phyloP scores from a whole-genome alignment of 768 basidiomycete species.

The Tricholoma furcatifolium region DNA sequence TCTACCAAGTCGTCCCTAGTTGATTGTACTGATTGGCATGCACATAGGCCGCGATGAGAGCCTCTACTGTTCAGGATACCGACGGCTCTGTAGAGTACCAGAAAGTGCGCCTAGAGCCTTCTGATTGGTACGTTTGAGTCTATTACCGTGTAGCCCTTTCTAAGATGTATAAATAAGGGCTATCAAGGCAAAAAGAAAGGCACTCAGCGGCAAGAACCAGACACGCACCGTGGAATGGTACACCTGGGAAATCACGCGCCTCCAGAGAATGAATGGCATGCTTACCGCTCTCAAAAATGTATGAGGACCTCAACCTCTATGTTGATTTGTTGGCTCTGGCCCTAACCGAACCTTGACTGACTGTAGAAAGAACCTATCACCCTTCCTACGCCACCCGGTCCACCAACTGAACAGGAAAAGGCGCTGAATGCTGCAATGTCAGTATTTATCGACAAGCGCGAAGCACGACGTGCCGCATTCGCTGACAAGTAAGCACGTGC shows the following conservation, averaged over 20 bases:
- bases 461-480: neutral
- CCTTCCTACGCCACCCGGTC: neutral
- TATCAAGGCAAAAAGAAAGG: conserved; percentile 5
- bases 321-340: neutral
- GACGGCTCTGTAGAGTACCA: conserved; percentile 7
- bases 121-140: neutral
- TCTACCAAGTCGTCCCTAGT: too few species aligned
- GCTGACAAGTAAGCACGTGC: neutral
- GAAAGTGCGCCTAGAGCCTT: conserved; percentile 1
- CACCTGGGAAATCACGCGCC: conserved; percentile 7
- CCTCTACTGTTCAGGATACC: conserved; percentile 1
- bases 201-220: neutral
- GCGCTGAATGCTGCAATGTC: neutral
- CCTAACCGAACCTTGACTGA: neutral
- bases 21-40: neutral
- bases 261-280: conserved; percentile 5
- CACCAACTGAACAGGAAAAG: neutral
- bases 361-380: neutral
- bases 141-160: neutral
- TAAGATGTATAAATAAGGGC: neutral
- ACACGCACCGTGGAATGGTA: conserved; percentile 6
- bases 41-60: conserved; percentile 5
- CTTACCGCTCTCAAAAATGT: conserved; percentile 1
- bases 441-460: neutral
- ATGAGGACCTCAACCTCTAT: neutral